Evolutionary conservation across 1,139 yeast genomes (phyloP).

Genomic region (Debaryomyces psychrophilus): DNA sequence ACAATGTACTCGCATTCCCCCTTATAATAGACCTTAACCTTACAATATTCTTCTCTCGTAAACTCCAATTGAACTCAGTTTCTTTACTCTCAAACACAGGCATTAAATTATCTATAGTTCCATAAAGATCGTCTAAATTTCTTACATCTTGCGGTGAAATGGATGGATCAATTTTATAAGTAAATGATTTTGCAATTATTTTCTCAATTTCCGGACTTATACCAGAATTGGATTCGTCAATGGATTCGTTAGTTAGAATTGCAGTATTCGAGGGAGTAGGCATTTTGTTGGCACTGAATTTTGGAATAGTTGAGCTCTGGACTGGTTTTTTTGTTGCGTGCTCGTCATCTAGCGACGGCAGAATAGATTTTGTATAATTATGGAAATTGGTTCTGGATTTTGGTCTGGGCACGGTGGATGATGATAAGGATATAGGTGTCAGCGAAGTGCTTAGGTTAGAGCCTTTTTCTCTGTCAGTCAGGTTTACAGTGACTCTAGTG

Average conservation of each 20-base stretch:
- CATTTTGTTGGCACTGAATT: background rate
- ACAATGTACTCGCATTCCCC: conserved; percentile 51
- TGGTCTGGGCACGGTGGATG: conserved; percentile 3
- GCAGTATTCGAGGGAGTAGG: background rate
- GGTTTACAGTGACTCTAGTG: conserved; percentile 12
- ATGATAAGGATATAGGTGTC: background rate
- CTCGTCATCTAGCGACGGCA: background rate
- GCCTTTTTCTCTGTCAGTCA: background rate
- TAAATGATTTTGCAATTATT: conserved; percentile 21
- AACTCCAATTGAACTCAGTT: conserved; percentile 85
- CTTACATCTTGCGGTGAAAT: conserved; percentile 24
- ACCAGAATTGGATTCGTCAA: background rate
- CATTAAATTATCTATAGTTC: conserved; percentile 21
- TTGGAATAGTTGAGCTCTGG: background rate
- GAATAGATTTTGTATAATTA: conserved; percentile 5
- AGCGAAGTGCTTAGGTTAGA: background rate
- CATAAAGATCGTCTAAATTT: conserved; percentile 22
- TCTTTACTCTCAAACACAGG: conserved; percentile 73
- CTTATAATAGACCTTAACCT: conserved; percentile 62
- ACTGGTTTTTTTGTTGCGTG: background rate
- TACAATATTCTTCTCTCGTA: conserved; percentile 64
- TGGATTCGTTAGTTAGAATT: background rate
- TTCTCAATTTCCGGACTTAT: conserved; percentile 17
- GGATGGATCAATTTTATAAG: conserved; percentile 31
- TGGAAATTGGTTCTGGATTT: conserved; percentile 8